phyloP scores from a whole-genome alignment of 441 rosid genomes.

The Metrosideros polymorpha region DNA sequence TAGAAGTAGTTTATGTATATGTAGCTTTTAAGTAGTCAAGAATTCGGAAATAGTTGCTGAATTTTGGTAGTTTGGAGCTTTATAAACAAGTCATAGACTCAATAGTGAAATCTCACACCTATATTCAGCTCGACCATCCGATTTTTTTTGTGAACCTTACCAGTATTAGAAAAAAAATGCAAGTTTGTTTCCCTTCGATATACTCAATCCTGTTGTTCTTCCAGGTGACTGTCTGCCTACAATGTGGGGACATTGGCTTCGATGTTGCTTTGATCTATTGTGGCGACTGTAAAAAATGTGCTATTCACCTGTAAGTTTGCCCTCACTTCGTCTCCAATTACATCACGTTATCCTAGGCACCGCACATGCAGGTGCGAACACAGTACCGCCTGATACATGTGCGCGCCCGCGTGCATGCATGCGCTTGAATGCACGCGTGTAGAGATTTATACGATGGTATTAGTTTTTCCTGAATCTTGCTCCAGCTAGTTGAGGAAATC shows the following conservation, averaged over 20 bases:
- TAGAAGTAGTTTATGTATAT: not conserved
- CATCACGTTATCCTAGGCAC: not conserved
- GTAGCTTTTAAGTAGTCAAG: not conserved
- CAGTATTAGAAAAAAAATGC: not conserved
- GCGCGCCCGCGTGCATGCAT: not conserved
- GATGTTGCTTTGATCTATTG: slow-evolving; percentile 33
- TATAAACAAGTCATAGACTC: not conserved
- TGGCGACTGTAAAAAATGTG: slow-evolving; percentile 23
- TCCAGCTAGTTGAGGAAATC: not conserved
- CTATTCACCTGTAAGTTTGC: slow-evolving; percentile 42
- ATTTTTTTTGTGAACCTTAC: not conserved
- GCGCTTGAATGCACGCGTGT: not conserved
- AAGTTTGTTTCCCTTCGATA: not conserved
- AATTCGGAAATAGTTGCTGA: not conserved
- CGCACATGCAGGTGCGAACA: not conserved
- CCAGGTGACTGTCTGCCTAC: slow-evolving; percentile 43
- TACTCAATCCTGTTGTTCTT: not conserved
- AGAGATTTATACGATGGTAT: not conserved
- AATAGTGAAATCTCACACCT: not conserved
- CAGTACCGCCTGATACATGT: not conserved
- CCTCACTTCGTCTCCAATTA: not conserved
- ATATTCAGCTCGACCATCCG: not conserved
- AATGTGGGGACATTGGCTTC: slow-evolving; percentile 50
- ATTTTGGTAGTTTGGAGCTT: not conserved
- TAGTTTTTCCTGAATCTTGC: not conserved